Conservation (phyloP, 768 basidiomycete species). For the Pholiota molesta region DNA sequence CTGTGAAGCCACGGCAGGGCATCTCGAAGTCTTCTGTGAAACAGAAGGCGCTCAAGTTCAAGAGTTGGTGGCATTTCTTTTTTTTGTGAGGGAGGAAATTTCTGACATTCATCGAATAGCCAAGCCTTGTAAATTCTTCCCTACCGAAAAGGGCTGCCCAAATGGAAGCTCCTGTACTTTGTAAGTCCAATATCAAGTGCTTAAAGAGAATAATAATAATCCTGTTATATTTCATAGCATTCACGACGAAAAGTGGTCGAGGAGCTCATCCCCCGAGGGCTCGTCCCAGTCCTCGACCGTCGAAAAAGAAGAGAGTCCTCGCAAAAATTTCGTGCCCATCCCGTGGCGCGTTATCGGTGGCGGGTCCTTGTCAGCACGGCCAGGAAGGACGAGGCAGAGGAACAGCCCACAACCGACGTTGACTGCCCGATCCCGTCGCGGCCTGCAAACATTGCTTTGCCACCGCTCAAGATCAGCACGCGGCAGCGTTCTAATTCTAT, state of each 20-base stretch:
- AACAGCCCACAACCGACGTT: conserved; percentile 6
- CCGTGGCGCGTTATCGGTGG: conserved; percentile 81
- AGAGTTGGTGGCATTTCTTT: conserved; percentile 34
- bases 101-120: conserved; percentile 35
- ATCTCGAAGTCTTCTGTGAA: conserved; percentile 29
- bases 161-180: conserved; percentile 62
- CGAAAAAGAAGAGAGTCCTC: conserved; percentile 26
- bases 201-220: background rate
- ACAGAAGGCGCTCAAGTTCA: conserved; percentile 41
- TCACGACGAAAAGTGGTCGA: conserved; percentile 38
- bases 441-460: conserved; percentile 6
- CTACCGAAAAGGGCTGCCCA: conserved; percentile 47
- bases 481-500: conserved; percentile 39
- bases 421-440: conserved; percentile 10
- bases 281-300: conserved; percentile 7
- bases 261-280: conserved; percentile 12
- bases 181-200: conserved; percentile 37
- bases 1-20: conserved; percentile 20
- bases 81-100: background rate
- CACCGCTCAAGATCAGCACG: conserved; percentile 22
- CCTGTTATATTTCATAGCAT: conserved; percentile 35
- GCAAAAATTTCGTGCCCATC: conserved; percentile 61
- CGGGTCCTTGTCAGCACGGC: conserved; percentile 66
- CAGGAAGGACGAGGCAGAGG: conserved; percentile 18
- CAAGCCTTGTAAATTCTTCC: conserved; percentile 63